Base-by-base conservation (phyloP, 805 yeast genomes). In the Metschnikowia anglica region DNA sequence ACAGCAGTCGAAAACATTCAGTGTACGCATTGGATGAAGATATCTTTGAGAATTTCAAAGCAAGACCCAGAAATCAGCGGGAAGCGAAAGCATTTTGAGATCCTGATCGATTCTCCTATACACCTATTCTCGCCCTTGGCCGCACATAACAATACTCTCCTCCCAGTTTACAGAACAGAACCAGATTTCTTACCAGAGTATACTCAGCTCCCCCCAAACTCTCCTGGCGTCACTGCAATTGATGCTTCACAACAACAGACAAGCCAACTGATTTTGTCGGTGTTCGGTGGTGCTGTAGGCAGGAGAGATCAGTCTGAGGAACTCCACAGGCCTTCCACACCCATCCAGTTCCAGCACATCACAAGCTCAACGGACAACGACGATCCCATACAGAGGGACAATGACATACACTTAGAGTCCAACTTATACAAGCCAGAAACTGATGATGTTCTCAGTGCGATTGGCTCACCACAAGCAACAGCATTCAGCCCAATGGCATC, bases 11-110 rank as follows among this genome's bases (percentile, higher is more conserved):
- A 76, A 18, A 81, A 81, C 53, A 88, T 93, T 48, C 90, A 88
- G 65, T 76, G 93, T 5, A 91, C 87, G 56, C 99, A 93, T 65
- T 93, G 99, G 97, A 81, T 93, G 55, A 93, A 93, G 65, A 76
- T 93, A 12, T 85, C 95, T 49, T 66, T 93, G 39, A 69, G 98
- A 39, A 70, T 93, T 29, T 86, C 96, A 4, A 79, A 76, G 51
- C 58, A 73, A n/a, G 81, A 85, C 33, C 77, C 81, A 2, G 70
- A 73, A 2, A 65, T 68, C 34, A 62, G 68, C 3, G 72, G 54
- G 13, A 87, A 87, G 58, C 72, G 95, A 34, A 93, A 90, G 60
- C 97, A 89, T 59, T 93, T 85, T 60, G 99, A 93, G 66, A 86
- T 93, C 34, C 82, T 88, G 45, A 91, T 93, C 43, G 99, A 93